Base-by-base conservation (phyloP, 2,329 filamentous ascomycete species). In the Bimuria novae-zelandiae region DNA sequence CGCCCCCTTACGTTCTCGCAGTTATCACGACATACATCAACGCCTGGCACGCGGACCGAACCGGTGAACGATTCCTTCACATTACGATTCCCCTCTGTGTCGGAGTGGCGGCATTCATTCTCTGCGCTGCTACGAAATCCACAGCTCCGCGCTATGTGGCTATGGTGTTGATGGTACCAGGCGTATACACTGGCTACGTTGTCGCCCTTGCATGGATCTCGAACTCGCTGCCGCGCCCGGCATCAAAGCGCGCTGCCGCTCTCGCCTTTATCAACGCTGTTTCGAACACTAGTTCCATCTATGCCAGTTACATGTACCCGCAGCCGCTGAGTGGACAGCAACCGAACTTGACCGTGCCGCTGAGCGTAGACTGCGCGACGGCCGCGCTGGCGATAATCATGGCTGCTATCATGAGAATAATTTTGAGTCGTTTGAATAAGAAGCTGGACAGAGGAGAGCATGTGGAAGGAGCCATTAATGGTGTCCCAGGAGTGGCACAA, bases 251-350 rank as follows among this genome's bases (percentile, higher is more conserved):
- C 54, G 85, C 86, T 2, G 84, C 88, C 0, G 88, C 88, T 0
- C 71, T 93, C 4, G 89, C 89, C 1, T 85, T 88, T 56, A 90
- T 92, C 73, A 93, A 93, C 66, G 86, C 86, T 2, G 79, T 90
- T 8, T 84, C 82, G 16, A 91, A 92, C 68, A 79, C 81, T 10
- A 84, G 83, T 36, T 85, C 81, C 42, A 92, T 92, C 59, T 92
- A 88, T 64, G 84, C 85, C 0, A 81, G 78, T 51, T 89, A 88
- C 62, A 82, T 89, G 79, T 90, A 89, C 61, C 82, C 82, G 14
- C 76, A 82, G 55, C 69, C 70, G 7, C 67, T 67, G 45, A 61
- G 61, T 8, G 65, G 64, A 7, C 49, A 46, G 23, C 68, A 71
- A 55, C 67, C 69, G 2, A 57, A 72, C 39, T 54, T 67, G 73